Evolutionary conservation across 352 stramenopile species (phyloP).

Genomic region (Globisporangium heterothallicum): DNA sequence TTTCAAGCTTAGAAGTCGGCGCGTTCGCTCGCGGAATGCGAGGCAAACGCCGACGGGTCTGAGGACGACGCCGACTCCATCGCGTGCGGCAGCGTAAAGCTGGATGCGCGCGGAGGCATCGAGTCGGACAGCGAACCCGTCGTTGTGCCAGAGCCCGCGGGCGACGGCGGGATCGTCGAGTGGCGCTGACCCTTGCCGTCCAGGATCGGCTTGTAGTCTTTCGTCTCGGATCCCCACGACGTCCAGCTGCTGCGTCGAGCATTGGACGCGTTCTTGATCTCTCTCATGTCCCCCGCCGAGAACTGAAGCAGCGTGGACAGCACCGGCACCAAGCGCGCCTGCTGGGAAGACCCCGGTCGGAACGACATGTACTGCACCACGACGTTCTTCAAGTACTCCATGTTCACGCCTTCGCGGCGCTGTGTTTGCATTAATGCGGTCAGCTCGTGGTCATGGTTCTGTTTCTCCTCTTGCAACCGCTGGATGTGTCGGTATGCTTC

Average conservation of each 20-base stretch:
- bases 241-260: constrained; percentile 65
- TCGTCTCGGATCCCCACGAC: constrained; percentile 47
- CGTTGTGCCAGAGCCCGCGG: constrained; percentile 9
- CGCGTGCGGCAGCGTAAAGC: constrained; percentile 47
- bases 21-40: constrained; percentile 33
- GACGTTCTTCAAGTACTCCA: constrained; percentile 90
- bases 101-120: constrained; percentile 30
- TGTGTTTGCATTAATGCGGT: constrained; percentile 74
- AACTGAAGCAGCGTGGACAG: constrained; percentile 86
- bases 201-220: constrained; percentile 68
- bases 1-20: constrained; percentile 54
- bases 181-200: constrained; percentile 24
- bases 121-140: constrained; percentile 12
- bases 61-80: constrained; percentile 21
- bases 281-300: constrained; percentile 60
- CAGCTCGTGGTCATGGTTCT: constrained; percentile 59
- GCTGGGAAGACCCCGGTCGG: constrained; percentile 73
- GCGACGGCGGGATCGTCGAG: constrained; percentile 16
- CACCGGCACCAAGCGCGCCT: constrained; percentile 69
- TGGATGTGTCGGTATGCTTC: constrained; percentile 41
- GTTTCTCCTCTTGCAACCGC: constrained; percentile 52
- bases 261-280: constrained; percentile 62
- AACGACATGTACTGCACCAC: constrained; percentile 90
- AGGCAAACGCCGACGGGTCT: constrained; percentile 25
- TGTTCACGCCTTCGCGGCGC: constrained; percentile 81